Base-by-base conservation (phyloP, 1,284 basidiomycete species). In the Cryptococcus amylolentus region DNA sequence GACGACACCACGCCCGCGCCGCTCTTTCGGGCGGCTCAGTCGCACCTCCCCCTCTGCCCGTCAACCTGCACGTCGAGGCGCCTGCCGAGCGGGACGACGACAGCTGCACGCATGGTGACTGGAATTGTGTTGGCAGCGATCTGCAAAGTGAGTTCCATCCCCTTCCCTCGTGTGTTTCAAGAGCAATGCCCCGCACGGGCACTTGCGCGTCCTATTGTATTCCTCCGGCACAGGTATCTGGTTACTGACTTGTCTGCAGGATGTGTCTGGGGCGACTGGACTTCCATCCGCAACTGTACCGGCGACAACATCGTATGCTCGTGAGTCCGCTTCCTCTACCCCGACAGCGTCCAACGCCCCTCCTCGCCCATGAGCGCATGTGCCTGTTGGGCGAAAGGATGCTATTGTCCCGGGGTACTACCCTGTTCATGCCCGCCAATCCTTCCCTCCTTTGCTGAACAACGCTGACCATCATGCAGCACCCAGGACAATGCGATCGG, bases 301-400 rank as follows among this genome's bases (percentile, higher is more conserved):
- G 67, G 69, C 6, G 62, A 64, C 28, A 61, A 68, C 43, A 60
- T 71, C 28, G 58, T 70, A 26, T 74, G 70, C 63, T 68, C 70
- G 67, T 69, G 43, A 65, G 69, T 66, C 20, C 31, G 13, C 35
- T 27, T 41, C 5, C 37, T 2, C 40, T 50, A 31, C 20, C 16
- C 16, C 39, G 31, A 1, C 45, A 23, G 23, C 23, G 23, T 23
- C 23, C 23, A 23, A 23, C 23, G 23, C 18, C 38, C 26, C 14
- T 28, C 27, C n/a, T 39, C 49, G 49, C 26, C 39, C 18, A 37
- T 45, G 31, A 35, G 31, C 31, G 10, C 31, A 6, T 35, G 31
- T 35, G 31, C 31, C 3, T 35, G 31, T 6, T 35, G 31, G 31
- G 31, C 6, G 7, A 35, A 35, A 35, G 31, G 5, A 35, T 31